Percentiles rank a stretch among this genome's conserved stretches.
phyloP scores from a whole-genome alignment of 2,329 filamentous ascomycete genomes.

The Orbilia oligospora region DNA sequence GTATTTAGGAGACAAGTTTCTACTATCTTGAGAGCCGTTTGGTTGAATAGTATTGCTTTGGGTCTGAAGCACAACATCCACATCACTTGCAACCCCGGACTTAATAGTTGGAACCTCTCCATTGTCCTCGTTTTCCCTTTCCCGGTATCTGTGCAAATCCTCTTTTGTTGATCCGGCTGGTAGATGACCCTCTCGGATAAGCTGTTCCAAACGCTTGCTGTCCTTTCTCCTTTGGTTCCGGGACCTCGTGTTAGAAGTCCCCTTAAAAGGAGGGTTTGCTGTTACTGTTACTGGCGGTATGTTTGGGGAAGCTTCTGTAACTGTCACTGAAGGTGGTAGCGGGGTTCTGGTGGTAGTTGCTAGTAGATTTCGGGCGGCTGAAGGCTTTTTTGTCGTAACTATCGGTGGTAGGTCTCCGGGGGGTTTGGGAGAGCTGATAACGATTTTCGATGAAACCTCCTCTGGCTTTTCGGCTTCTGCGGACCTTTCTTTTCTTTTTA shows the following conservation, averaged over 20 bases:
- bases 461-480: slow-evolving; percentile 28
- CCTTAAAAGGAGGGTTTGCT: slow-evolving; percentile 36
- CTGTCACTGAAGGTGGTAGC: not conserved
- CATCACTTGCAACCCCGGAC: not conserved
- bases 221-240: slow-evolving; percentile 53
- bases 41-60: slow-evolving; percentile 1
- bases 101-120: not conserved
- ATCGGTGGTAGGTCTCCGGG: not conserved
- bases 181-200: slow-evolving; percentile 38
- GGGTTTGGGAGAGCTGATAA: not conserved
- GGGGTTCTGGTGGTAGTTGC: slow-evolving; percentile 8
- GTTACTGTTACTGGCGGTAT: slow-evolving; percentile 1
- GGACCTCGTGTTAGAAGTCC: slow-evolving; percentile 41
- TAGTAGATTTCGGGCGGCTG: not conserved
- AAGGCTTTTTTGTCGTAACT: not conserved
- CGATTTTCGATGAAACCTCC: slow-evolving; percentile 39
- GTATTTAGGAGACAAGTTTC: slow-evolving; percentile 36
- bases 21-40: not conserved
- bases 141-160: slow-evolving; percentile 38
- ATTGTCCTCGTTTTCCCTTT: slow-evolving; percentile 3
- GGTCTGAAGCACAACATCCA: not conserved
- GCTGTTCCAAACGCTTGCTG: slow-evolving; percentile 38
- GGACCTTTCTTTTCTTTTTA: not conserved
- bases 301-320: slow-evolving; percentile 1
- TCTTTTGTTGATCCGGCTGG: slow-evolving; percentile 50